These are phyloP conservation scores for Globisporangium okanoganense DNA, from an alignment of 352 stramenopile genomes.

Conservation along the genomic window DNA sequence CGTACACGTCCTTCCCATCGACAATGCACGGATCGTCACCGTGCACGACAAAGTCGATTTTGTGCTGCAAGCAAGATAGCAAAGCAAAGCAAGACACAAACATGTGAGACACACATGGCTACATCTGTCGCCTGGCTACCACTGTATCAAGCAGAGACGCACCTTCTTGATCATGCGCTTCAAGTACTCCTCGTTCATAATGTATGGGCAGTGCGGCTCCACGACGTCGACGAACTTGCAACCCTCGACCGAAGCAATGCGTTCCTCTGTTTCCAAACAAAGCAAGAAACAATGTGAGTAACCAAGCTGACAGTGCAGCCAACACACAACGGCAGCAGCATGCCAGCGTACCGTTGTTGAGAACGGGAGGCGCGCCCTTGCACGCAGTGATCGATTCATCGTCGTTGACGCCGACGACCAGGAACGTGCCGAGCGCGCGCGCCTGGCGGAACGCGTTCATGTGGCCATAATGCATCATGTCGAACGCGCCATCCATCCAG, in stretches of 20 bases:
- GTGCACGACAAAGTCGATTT: slow-evolving; percentile 99
- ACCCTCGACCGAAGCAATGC: slow-evolving; percentile 92
- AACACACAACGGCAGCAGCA: neutral
- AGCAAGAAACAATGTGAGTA: neutral
- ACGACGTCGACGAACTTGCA: slow-evolving; percentile 99
- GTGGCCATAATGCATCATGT: slow-evolving; percentile 99
- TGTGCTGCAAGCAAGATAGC: slow-evolving; percentile 58
- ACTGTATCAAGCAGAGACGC: neutral
- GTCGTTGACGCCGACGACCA: slow-evolving; percentile 98
- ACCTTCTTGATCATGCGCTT: slow-evolving; percentile 95
- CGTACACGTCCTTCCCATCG: slow-evolving; percentile 98
- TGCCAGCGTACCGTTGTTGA: slow-evolving; percentile 82
- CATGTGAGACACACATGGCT: slow-evolving; percentile 8
- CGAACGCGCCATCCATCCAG: slow-evolving; percentile 99
- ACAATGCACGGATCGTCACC: slow-evolving; percentile 99
- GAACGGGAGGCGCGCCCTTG: slow-evolving; percentile 94
- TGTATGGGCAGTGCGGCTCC: slow-evolving; percentile 96
- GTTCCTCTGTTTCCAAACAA: slow-evolving; percentile 69
- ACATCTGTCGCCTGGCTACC: neutral
- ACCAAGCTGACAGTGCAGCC: neutral
- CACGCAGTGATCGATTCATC: slow-evolving; percentile 96
- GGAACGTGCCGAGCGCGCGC: slow-evolving; percentile 93
- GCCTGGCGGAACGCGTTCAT: slow-evolving; percentile 99
- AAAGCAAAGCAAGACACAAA: neutral
- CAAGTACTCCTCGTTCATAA: slow-evolving; percentile 98